Evolutionary conservation across 352 stramenopile genomes (phyloP).

Genomic region (Globisporangium iwayamae): DNA sequence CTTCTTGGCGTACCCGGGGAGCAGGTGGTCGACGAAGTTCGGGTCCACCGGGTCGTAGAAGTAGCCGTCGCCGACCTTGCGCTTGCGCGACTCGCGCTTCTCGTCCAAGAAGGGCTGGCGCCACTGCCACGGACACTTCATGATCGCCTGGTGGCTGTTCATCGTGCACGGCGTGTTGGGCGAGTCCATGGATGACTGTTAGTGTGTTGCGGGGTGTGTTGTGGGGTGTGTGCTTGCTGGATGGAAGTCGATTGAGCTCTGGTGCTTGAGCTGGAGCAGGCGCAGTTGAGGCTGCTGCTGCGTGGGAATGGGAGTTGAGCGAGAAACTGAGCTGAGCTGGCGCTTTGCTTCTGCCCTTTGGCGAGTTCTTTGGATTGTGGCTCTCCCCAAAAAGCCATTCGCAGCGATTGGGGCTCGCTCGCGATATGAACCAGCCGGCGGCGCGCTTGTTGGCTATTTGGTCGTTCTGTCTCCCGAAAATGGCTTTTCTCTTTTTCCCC

Average conservation of each 20-base stretch:
- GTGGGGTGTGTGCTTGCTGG: neutral
- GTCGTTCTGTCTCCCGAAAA: conserved; percentile 12
- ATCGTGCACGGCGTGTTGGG: conserved; percentile 36
- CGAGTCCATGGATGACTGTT: conserved; percentile 41
- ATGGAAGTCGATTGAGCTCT: neutral
- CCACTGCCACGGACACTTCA: conserved; percentile 89
- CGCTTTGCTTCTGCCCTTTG: conserved; percentile 15
- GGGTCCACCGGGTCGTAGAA: conserved; percentile 86
- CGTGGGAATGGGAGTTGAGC: neutral
- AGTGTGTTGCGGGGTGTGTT: neutral
- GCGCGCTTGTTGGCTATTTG: neutral
- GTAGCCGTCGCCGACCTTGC: conserved; percentile 76
- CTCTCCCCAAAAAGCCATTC: neutral
- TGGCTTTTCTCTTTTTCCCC: conserved; percentile 14
- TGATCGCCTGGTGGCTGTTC: conserved; percentile 76
- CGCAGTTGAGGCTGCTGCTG: neutral
- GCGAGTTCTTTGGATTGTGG: conserved; percentile 17
- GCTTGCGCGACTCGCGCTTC: conserved; percentile 78
- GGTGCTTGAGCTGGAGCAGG: neutral
- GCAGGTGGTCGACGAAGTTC: conserved; percentile 80
- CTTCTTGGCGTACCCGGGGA: conserved; percentile 76
- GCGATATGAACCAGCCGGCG: neutral
- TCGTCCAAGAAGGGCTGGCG: conserved; percentile 82
- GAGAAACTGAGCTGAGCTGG: neutral
- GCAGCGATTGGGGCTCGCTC: conserved; percentile 11